Evolutionary conservation across 116 monocot genomes (phyloP), one percentile per base, ranked within the genome.

Genomic region (Dioscorea cayenensis): DNA sequence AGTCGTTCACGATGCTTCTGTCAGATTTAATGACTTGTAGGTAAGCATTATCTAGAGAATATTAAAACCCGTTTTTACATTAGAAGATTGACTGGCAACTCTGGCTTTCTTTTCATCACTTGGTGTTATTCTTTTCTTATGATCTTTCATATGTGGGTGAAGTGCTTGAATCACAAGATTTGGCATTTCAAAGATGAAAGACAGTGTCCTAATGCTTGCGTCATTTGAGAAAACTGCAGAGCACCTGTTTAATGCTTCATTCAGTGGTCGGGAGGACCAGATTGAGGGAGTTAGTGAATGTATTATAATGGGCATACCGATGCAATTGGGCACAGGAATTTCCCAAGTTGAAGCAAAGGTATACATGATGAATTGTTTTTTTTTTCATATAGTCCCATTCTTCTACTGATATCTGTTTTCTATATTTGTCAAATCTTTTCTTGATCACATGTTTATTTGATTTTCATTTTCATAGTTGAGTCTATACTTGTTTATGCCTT

Each of bases 221-320:
- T 99, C 99, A 23, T 99, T 99, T 75, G 94, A 99, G 78, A 89
- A 94, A 81, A 99, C 99, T 21, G 78, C 85, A 29, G 91, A 91
- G 12, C 94, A 99, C 75, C 75, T 99, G 3, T 94, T 94, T 58
- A 94, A 94, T 75, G 94, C 85, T 19, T 85, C 99, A 27, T 81
- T 91, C 51, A 85, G 78, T 82, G 91, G 91, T 38, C 84, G 84
- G 72, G 82, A 82, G 70, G 99, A 99, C 72, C 79, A 87, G 64
- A 91, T 99, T 76, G 84, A 99, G 52, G 99, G 99, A 35, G 99
- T 99, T 35, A 91, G 85, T 76, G 99, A 99, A 73, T 89, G 94
- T 65, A 91, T 99, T 71, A 94, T 99, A 27, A 94, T 87, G 91
- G 99, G 99, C 51, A 91, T 93, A 51, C 99, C 99, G 0, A 94